These are phyloP conservation scores for Leucaena leucocephala DNA, from an alignment of 306 rosid genomes.

Conservation along the genomic window DNA sequence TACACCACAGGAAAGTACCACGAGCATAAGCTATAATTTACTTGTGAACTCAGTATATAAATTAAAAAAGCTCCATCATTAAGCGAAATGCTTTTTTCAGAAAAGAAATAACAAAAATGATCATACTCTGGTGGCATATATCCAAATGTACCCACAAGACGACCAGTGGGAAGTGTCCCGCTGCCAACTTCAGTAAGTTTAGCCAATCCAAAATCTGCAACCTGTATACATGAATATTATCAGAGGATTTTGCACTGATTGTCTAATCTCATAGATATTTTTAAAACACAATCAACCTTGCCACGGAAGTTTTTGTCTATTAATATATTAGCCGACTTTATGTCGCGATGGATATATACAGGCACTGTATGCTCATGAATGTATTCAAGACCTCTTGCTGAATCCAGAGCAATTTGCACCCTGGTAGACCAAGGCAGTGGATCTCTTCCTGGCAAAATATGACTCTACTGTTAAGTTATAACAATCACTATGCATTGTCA, in stretches of 20 bases:
- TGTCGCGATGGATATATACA: conserved; percentile 88
- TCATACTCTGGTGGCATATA: conserved; percentile 98
- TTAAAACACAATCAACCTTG: conserved; percentile 55
- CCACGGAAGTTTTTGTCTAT: conserved; percentile 72
- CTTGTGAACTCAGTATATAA: background rate
- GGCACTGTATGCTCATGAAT: conserved; percentile 92
- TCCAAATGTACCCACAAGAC: conserved; percentile 89
- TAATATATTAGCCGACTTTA: conserved; percentile 87
- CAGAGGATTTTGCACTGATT: background rate
- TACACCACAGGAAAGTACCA: background rate
- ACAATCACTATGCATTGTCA: conserved; percentile 13
- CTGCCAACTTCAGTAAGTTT: conserved; percentile 80
- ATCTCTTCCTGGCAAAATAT: conserved; percentile 53
- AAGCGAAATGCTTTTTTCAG: background rate
- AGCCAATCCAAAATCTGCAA: conserved; percentile 90
- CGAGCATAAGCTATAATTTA: background rate
- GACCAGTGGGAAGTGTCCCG: conserved; percentile 55
- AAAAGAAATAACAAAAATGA: background rate
- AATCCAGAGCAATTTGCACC: conserved; percentile 90
- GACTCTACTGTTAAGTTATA: conserved; percentile 16
- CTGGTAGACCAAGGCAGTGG: conserved; percentile 80
- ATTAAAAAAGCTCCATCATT: background rate
- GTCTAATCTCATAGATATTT: background rate
- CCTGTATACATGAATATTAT: conserved; percentile 48
- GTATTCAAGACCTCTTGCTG: conserved; percentile 93